A percentile compares a stretch with the other conserved stretches of the same genome.
Evolutionary conservation across 108 stramenopile species (phyloP).

Genomic region (Pseudonitzschia multistriata): DNA sequence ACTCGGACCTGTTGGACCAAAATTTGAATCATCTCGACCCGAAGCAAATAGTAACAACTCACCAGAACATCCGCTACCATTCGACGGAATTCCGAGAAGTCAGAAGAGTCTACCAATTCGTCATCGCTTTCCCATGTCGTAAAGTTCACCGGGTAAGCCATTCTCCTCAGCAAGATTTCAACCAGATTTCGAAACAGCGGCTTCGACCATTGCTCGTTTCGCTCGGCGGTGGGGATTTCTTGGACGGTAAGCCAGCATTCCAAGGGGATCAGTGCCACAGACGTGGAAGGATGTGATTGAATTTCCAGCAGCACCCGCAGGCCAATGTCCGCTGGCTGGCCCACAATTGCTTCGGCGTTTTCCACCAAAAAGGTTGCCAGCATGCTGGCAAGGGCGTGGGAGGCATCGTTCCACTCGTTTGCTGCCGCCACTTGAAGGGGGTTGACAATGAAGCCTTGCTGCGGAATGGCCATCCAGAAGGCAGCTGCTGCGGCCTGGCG

Average conservation of each 20-base stretch:
- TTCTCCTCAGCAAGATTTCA: constrained; percentile 30
- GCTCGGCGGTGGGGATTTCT: constrained; percentile 48
- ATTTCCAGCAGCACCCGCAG: constrained; percentile 45
- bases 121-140: constrained; percentile 50
- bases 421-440: constrained; percentile 32
- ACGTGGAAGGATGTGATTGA: constrained; percentile 44
- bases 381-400: constrained; percentile 41
- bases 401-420: constrained; percentile 44
- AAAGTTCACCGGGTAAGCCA: constrained; percentile 40
- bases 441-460: constrained; percentile 33
- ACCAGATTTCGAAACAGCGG: constrained; percentile 42
- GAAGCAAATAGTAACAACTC: constrained; percentile 45
- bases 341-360: constrained; percentile 43
- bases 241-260: constrained; percentile 67
- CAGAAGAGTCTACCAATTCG: constrained; percentile 45
- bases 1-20: constrained; percentile 22
- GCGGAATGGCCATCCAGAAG: constrained; percentile 38
- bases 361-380: constrained; percentile 47
- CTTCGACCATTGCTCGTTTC: constrained; percentile 34
- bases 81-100: constrained; percentile 58
- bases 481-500: constrained; percentile 32
- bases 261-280: constrained; percentile 40
- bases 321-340: constrained; percentile 41
- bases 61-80: constrained; percentile 51
- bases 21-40: constrained; percentile 39